Percentiles rank a stretch among this genome's conserved stretches.
Evolutionary conservation across 2,329 filamentous ascomycete species (phyloP).

Genomic region (Stachybotrys elegans): DNA sequence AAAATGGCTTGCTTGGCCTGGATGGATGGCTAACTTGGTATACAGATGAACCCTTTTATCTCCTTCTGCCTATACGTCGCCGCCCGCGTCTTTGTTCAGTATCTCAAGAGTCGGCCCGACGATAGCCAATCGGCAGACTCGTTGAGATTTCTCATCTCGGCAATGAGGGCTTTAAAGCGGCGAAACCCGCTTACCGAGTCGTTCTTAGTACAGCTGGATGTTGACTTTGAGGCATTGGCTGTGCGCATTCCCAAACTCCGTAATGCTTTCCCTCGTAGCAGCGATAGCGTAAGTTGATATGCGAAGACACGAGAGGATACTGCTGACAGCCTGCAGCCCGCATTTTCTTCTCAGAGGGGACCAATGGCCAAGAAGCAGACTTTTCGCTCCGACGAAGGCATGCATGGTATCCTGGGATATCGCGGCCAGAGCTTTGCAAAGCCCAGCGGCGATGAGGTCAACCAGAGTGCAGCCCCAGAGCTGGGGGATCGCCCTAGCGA

Average conservation of each 20-base stretch:
- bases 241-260: slow-evolving; percentile 54
- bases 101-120: slow-evolving; percentile 87
- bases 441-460: slow-evolving; percentile 31
- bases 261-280: slow-evolving; percentile 48
- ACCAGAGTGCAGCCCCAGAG: slow-evolving; percentile 32
- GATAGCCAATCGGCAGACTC: slow-evolving; percentile 75
- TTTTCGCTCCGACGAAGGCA: too few relatives aligned
- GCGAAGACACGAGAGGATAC: too few relatives aligned
- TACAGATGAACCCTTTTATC: slow-evolving; percentile 88
- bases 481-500: slow-evolving; percentile 30
- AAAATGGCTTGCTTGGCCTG: not conserved
- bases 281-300: slow-evolving; percentile 44
- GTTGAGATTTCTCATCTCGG: slow-evolving; percentile 82
- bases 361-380: too few relatives aligned
- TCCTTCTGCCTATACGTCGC: slow-evolving; percentile 96
- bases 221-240: slow-evolving; percentile 76
- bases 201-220: slow-evolving; percentile 87
- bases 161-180: slow-evolving; percentile 83
- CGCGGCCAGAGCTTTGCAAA: slow-evolving; percentile 41
- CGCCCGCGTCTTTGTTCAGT: slow-evolving; percentile 90
- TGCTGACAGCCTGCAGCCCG: not conserved
- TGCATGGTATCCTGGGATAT: slow-evolving; percentile 39
- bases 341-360: not conserved
- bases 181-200: slow-evolving; percentile 91
- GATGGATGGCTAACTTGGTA: slow-evolving; percentile 13